Percentiles rank a stretch among this genome's conserved stretches.
These are phyloP conservation scores for Umbilicaria muhlenbergii DNA, from an alignment of 495 filamentous ascomycete genomes.

Conservation along the genomic window DNA sequence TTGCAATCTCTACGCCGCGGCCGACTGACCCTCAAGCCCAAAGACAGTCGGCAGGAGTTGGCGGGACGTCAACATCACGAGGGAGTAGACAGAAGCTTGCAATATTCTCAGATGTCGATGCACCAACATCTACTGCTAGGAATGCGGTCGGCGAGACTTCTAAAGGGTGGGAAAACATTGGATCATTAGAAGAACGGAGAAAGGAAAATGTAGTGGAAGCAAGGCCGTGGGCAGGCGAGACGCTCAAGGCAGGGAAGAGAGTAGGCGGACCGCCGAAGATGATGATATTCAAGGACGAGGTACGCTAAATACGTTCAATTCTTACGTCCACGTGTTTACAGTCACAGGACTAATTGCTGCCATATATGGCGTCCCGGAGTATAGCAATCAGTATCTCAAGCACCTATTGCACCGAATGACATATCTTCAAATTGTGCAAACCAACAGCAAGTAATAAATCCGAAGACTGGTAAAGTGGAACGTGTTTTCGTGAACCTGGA, in stretches of 20 bases:
- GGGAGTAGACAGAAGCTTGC: conserved; percentile 64
- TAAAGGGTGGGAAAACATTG: conserved; percentile 87
- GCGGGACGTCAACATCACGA: conserved; percentile 38
- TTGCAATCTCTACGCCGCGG: conserved; percentile 30
- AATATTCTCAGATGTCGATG: conserved; percentile 72
- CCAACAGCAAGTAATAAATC: conserved; percentile 56
- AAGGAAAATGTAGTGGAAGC: conserved; percentile 86
- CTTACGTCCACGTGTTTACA: conserved; percentile 64
- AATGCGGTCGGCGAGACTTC: conserved; percentile 15
- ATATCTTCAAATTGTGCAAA: conserved; percentile 26
- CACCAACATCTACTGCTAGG: conserved; percentile 29
- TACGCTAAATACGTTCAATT: conserved; percentile 36
- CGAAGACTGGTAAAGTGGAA: conserved; percentile 62
- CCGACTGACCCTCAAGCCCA: conserved; percentile 51
- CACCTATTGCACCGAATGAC: conserved; percentile 20
- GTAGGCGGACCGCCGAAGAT: conserved; percentile 63
- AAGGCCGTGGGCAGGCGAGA: conserved; percentile 86
- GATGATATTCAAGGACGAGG: conserved; percentile 88
- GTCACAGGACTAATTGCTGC: conserved; percentile 89
- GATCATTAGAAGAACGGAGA: conserved; percentile 67
- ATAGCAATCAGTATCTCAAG: conserved; percentile 40
- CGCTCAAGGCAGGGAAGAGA: conserved; percentile 71
- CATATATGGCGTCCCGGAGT: conserved; percentile 40
- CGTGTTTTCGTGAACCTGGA: conserved; percentile 75
- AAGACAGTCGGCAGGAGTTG: conserved; percentile 25